Evolutionary conservation across 2,329 filamentous ascomycete species (phyloP).

Genomic region (Cercospora zeae-maydis): DNA sequence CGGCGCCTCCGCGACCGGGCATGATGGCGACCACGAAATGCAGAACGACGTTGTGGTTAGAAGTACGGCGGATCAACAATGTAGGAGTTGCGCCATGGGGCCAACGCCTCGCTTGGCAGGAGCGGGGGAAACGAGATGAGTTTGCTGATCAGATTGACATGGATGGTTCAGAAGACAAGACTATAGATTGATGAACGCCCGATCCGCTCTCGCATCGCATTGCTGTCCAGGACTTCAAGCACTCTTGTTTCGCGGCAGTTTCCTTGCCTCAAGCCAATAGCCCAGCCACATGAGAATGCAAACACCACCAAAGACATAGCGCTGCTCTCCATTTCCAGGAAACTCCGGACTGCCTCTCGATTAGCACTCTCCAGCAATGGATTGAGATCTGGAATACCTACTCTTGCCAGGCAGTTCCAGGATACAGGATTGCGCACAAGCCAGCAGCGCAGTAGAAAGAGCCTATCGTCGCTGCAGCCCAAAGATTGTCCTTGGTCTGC

Average conservation of each 20-base stretch:
- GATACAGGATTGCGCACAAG: slow-evolving; percentile 47
- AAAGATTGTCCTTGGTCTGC: slow-evolving; percentile 25
- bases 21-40: slow-evolving; percentile 5
- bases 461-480: slow-evolving; percentile 40
- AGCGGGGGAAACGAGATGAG: not conserved
- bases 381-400: not conserved
- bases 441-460: slow-evolving; percentile 46
- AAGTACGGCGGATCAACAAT: not conserved
- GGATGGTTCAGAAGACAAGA: not conserved
- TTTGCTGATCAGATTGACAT: not conserved
- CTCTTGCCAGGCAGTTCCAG: slow-evolving; percentile 44
- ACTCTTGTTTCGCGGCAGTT: slow-evolving; percentile 24
- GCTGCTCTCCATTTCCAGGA: slow-evolving; percentile 40
- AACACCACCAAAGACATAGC: slow-evolving; percentile 29
- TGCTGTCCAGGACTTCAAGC: slow-evolving; percentile 12
- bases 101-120: not conserved
- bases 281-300: slow-evolving; percentile 32
- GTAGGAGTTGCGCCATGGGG: not conserved
- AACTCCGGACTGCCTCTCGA: slow-evolving; percentile 41
- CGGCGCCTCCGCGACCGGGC: slow-evolving; percentile 45
- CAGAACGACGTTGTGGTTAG: not conserved
- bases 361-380: not conserved
- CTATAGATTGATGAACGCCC: not conserved
- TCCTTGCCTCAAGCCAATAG: slow-evolving; percentile 32
- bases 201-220: not conserved